These are phyloP conservation scores for Salix exigua DNA, from an alignment of 345 rosid genomes.

Conservation along the genomic window DNA sequence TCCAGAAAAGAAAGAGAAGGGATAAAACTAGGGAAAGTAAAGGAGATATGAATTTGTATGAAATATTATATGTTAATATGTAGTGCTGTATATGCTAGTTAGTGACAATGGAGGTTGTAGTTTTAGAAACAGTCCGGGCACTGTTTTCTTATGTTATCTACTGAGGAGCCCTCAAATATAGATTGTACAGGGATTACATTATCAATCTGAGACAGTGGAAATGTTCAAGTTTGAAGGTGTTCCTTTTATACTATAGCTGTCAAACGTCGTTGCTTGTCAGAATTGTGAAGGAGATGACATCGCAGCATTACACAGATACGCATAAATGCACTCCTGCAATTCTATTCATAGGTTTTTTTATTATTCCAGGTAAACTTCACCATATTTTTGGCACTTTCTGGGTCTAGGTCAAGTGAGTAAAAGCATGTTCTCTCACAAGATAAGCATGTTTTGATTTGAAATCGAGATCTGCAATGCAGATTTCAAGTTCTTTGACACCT, in stretches of 20 bases:
- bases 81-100: slow-evolving; percentile 23
- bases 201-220: background rate
- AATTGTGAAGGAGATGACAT: background rate
- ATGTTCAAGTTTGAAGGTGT: background rate
- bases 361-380: too few relatives aligned
- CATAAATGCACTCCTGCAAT: background rate
- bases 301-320: background rate
- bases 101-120: slow-evolving; percentile 1
- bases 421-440: too few relatives aligned
- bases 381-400: too few relatives aligned
- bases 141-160: background rate
- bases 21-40: too few relatives aligned
- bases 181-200: slow-evolving; percentile 11
- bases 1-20: background rate
- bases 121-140: background rate
- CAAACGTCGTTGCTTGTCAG: background rate
- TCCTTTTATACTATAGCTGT: background rate
- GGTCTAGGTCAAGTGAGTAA: too few relatives aligned
- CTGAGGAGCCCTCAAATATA: background rate
- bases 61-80: background rate
- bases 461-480: too few relatives aligned
- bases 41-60: background rate
- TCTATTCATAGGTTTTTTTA: background rate
- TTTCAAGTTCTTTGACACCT: too few relatives aligned
- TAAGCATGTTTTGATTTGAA: too few relatives aligned